These are phyloP conservation scores for Diaporthe longicolla DNA, from an alignment of 2,329 filamentous ascomycete genomes.

Conservation along the genomic window DNA sequence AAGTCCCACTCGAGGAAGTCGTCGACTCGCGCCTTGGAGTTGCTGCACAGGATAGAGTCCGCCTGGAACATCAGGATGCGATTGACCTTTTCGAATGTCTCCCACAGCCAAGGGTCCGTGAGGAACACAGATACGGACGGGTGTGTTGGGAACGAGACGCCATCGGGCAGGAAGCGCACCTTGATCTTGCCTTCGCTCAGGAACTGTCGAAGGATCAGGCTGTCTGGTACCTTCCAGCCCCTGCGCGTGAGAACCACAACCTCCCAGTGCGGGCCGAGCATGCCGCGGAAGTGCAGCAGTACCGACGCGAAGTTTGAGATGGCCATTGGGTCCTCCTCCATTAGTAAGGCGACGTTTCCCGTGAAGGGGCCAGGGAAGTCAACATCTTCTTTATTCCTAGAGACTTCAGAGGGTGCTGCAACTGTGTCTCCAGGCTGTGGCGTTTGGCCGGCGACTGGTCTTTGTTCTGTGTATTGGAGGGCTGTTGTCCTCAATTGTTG, in stretches of 20 bases:
- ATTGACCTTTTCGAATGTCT: conserved; percentile 51
- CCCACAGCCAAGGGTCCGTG: conserved; percentile 54
- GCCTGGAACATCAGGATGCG: conserved; percentile 56
- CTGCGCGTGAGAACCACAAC: conserved; percentile 34
- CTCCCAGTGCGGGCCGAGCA: conserved; percentile 31
- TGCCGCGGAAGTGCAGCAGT: conserved; percentile 30
- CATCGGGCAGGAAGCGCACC: conserved; percentile 55
- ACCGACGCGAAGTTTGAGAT: conserved; percentile 32
- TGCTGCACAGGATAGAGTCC: conserved; percentile 55
- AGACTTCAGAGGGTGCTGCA: neutral
- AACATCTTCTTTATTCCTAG: neutral
- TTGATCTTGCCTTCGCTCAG: conserved; percentile 51
- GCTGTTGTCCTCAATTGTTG: neutral
- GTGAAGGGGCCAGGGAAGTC: conserved; percentile 20
- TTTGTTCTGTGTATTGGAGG: neutral
- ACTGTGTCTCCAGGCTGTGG: neutral
- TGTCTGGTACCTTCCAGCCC: conserved; percentile 19
- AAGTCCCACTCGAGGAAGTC: conserved; percentile 54
- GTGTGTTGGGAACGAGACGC: conserved; percentile 50
- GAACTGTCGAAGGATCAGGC: conserved; percentile 9
- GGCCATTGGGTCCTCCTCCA: conserved; percentile 35
- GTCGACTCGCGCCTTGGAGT: conserved; percentile 49
- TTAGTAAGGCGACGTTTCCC: conserved; percentile 31
- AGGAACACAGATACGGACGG: conserved; percentile 55
- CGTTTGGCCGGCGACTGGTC: neutral